Base-by-base conservation (phyloP, 192 early-diverging fungal species). In the Coemansia aciculifera region DNA sequence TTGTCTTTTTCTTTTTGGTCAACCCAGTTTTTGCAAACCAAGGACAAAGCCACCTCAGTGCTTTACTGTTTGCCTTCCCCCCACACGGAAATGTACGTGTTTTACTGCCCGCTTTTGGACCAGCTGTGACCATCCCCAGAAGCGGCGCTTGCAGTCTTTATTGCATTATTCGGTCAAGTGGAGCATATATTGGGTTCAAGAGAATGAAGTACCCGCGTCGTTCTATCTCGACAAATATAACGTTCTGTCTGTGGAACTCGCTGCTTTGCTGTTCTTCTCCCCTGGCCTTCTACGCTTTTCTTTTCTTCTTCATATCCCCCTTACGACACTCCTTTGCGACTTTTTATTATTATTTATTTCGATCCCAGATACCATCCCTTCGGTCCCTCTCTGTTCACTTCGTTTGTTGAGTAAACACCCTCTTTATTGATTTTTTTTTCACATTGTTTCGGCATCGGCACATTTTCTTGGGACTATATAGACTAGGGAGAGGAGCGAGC, bases 401-500 rank as follows among this genome's bases (percentile, higher is more conserved):
- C 15, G 23, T n/a, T 24, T 52, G 49, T 52, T 46, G 44, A 0
- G 44, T 10, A 29, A 5, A 12, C 51, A 52, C 9, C 51, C 31
- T 56, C 15, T 17, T 37, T 24, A n/a, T n/a, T n/a, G n/a, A n/a
- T 52, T 52, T 38, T 23, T 43, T 19, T 38, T 52, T 52, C 38
- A 29, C 32, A 37, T 54, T 66, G 43, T 39, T 49, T 40, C 39
- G 39, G 13, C 29, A 40, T 46, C 34, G 60, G n/a, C 29, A 42
- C 17, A 42, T 15, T 29, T 32, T 49, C 40, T 64, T 23, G 62
- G 21, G 40, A 48, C 38, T 62, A 27, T 42, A 62, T 44, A 62
- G 44, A 46, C 44, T 46, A 19, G 44, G 13, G n/a, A 10, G 46
- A 49, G 46, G 7, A 9, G 21, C 8, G 19, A 23, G 21, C 21